Conservation (phyloP, 179 eudicot genomes). For the Carnegiea gigantea region DNA sequence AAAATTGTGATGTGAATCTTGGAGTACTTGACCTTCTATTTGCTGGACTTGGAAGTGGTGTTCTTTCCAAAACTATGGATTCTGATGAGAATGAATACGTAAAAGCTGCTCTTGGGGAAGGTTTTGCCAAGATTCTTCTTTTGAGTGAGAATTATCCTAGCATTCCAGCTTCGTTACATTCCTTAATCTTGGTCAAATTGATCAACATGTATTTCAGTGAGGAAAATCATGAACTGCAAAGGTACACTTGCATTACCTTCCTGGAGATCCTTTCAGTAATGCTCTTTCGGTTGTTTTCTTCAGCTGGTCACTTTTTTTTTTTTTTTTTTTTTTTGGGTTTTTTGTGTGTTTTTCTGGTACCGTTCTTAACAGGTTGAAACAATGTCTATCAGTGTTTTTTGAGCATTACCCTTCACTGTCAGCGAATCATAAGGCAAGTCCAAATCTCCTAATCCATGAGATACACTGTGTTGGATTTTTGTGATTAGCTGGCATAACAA, state of each 20-base stretch:
- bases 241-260: conserved; percentile 41
- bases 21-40: conserved; percentile 64
- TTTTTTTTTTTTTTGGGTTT: not conserved
- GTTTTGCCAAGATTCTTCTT: conserved; percentile 92
- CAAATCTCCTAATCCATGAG: not conserved
- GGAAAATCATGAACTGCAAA: conserved; percentile 52
- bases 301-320: not conserved
- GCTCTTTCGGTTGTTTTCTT: conserved; percentile 1
- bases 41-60: conserved; percentile 53
- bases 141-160: conserved; percentile 76
- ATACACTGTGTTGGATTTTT: conserved; percentile 6
- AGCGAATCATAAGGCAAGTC: conserved; percentile 73
- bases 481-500: conserved; percentile 18
- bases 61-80: conserved; percentile 33
- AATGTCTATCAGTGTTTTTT: conserved; percentile 91
- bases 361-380: conserved; percentile 60
- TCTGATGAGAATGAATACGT: conserved; percentile 65
- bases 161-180: conserved; percentile 56
- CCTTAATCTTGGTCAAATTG: conserved; percentile 61
- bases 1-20: conserved; percentile 36
- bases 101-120: conserved; percentile 80
- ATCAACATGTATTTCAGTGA: conserved; percentile 65
- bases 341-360: not conserved
- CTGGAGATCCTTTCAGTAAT: conserved; percentile 18
- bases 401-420: conserved; percentile 94